Base-by-base conservation (phyloP, 1,284 basidiomycete genomes). In the Hymenochaete sp. region DNA sequence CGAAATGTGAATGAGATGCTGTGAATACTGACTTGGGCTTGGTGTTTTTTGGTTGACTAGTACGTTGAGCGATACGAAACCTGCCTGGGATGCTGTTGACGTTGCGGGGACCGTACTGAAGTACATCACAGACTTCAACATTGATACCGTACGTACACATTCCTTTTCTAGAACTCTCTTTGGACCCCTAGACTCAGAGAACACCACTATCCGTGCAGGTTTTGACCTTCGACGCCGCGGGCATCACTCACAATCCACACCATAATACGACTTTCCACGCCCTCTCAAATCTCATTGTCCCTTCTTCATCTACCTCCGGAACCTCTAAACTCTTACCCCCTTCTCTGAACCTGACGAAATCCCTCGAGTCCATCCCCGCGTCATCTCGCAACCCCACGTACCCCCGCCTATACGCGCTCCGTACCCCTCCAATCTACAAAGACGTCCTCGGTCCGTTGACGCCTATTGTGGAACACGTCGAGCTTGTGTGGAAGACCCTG, bases 151-250 rank as follows among this genome's bases (percentile, higher is more conserved):
- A 40, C 7, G 45, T 36, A 14, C 14, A 21, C 35, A 2, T 13
- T 27, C 31, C 10, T 29, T 29, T 6, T 24, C 4, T 32, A 19
- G 11, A 9, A 22, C 29, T 31, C 11, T 18, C 3, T 21, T 19
- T 24, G 16, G n/a, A n/a, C n/a, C n/a, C n/a, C n/a, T n/a, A n/a
- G n/a, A n/a, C n/a, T n/a, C n/a, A n/a, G n/a, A n/a, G n/a, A n/a
- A n/a, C n/a, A n/a, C n/a, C 25, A 10, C 13, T 24, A 1, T 8
- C 26, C 18, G 9, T 38, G 6, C 35, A 51, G 49, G 44, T 51
- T 21, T 36, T 51, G 16, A 47, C 49, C 14, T 51, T 47, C 45
- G 49, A 51, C 45, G 29, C 26, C 4, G 13, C 26, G 21, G 43
- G 44, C 27, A 38, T 49, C 29, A 47, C 45, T 9, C 27, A 29